Percentiles rank a stretch among this genome's conserved stretches.
Evolutionary conservation across 2,329 filamentous ascomycete genomes (phyloP).

Genomic region (Hypoxylon sp.): DNA sequence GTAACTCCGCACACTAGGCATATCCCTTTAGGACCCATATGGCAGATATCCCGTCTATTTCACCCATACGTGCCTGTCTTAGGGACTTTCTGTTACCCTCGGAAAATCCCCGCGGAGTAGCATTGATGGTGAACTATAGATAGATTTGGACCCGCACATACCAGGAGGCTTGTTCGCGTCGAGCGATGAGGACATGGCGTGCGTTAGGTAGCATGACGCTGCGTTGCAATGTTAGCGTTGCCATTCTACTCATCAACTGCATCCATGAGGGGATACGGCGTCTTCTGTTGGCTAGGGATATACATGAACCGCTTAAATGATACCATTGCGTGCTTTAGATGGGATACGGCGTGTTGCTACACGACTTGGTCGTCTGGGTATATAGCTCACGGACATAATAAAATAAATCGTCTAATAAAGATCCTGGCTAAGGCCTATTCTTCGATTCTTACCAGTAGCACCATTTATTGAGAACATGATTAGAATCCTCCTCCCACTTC

Average conservation of each 20-base stretch:
- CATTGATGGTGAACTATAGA: neutral
- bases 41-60: neutral
- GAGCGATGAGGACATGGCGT: neutral
- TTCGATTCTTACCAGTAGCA: neutral
- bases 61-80: neutral
- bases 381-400: neutral
- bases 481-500: neutral
- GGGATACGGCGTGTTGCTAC: neutral
- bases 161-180: neutral
- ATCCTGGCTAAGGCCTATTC: too few species aligned
- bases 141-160: neutral
- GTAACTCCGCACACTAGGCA: constrained; percentile 44
- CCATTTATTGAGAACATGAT: neutral
- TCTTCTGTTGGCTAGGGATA: neutral
- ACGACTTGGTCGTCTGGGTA: neutral
- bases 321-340: constrained; percentile 1
- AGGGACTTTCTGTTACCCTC: neutral
- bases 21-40: neutral
- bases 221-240: neutral
- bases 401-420: too few species aligned
- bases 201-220: neutral
- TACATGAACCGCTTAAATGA: constrained; percentile 8
- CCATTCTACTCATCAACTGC: neutral
- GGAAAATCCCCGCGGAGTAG: neutral
- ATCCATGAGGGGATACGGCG: neutral